phyloP scores from a whole-genome alignment of 2,329 filamentous ascomycete genomes.

The Trichophyton rubrum region DNA sequence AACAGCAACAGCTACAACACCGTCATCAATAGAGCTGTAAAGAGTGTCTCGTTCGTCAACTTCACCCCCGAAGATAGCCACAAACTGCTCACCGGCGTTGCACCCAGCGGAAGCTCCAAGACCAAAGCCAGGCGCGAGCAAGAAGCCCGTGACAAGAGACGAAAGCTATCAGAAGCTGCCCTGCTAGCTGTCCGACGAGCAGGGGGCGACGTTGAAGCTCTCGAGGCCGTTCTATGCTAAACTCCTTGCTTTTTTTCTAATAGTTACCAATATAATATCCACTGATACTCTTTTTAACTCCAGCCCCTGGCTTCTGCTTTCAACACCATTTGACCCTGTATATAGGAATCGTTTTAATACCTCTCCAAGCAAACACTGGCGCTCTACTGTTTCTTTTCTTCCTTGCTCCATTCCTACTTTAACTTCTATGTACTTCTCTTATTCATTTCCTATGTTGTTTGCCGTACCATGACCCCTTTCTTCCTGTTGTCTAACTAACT shows the following conservation, averaged over 20 bases:
- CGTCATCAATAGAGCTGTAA: conserved; percentile 7
- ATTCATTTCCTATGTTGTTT: background rate
- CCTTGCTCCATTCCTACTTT: background rate
- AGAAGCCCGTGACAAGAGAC: conserved; percentile 66
- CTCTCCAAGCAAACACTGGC: background rate
- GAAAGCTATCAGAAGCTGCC: conserved; percentile 32
- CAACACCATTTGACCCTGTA: background rate
- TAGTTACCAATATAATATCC: too few relatives aligned
- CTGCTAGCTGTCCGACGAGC: conserved; percentile 33
- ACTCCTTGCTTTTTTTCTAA: background rate
- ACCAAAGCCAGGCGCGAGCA: conserved; percentile 87
- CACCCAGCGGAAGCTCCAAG: conserved; percentile 81
- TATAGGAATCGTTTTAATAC: background rate
- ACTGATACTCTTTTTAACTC: too few relatives aligned
- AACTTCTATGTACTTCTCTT: background rate
- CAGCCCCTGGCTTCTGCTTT: too few relatives aligned
- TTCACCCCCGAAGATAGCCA: conserved; percentile 70
- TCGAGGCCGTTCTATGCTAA: conserved; percentile 31
- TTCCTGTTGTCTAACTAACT: background rate
- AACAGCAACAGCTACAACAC: background rate
- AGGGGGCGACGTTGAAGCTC: conserved; percentile 35
- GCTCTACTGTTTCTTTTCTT: background rate
- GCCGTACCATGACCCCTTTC: background rate
- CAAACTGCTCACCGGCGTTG: conserved; percentile 76
- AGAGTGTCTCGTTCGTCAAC: conserved; percentile 60